Evolutionary conservation across 768 basidiomycete genomes (phyloP).

Genomic region (Tulasnella sp.): DNA sequence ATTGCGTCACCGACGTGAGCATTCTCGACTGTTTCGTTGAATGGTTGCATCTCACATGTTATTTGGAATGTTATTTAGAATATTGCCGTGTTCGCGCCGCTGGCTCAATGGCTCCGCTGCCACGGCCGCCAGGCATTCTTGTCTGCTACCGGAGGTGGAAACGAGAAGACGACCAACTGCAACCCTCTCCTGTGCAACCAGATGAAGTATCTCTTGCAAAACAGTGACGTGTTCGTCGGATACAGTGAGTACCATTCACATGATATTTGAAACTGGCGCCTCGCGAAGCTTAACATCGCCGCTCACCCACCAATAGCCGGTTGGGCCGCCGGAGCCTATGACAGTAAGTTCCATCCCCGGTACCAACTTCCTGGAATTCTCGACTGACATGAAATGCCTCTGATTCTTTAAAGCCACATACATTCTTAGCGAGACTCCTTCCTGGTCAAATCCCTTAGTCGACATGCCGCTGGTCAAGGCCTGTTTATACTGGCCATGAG

Average conservation of each 20-base stretch:
- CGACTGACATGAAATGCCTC: neutral
- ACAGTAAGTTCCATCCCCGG: neutral
- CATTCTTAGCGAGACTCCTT: conserved; percentile 21
- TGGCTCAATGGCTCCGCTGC: conserved; percentile 22
- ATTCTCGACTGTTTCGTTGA: neutral
- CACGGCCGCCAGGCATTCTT: conserved; percentile 20
- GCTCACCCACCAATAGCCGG: neutral
- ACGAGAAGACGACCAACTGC: conserved; percentile 1
- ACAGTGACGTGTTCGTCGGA: conserved; percentile 24
- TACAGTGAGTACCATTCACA: neutral
- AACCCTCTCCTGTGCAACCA: conserved; percentile 16
- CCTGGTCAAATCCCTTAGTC: neutral
- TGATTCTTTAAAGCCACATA: neutral
- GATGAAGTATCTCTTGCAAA: neutral
- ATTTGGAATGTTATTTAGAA: neutral
- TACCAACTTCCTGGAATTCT: neutral
- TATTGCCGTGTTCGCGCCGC: conserved; percentile 7
- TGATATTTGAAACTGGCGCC: neutral
- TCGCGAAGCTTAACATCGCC: neutral
- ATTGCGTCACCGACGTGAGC: conserved; percentile 47
- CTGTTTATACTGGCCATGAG: neutral
- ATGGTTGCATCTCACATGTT: neutral
- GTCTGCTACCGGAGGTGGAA: conserved; percentile 23
- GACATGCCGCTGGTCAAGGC: neutral
- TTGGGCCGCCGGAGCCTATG: conserved; percentile 22